Evolutionary conservation across 164 flowering plant species (phyloP), one percentile per base, ranked within the genome.

Genomic region (Vitis labrusca): DNA sequence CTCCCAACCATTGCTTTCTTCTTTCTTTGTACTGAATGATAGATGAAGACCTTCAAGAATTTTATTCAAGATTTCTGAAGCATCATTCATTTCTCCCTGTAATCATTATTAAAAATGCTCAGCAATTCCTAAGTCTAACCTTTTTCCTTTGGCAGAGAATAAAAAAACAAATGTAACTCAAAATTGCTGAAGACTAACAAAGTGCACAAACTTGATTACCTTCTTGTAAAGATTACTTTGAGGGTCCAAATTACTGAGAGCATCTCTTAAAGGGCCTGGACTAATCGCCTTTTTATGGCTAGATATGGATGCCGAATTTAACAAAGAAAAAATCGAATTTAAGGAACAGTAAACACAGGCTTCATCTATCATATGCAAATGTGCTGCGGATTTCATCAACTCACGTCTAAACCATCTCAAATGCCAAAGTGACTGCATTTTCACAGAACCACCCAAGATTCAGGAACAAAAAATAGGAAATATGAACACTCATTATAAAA

Each of bases 21-120:
- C 27, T 23, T 23, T 23, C 27, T 23, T 23, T 1, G 27, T 23
- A 23, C 27, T 23, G 27, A 23, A 23, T 23, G 27, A 23, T 23
- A 23, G 27, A 23, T 63, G 66, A 63, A 63, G 66, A 37, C 66
- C 48, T 10, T 63, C 53, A 11, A 63, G 29, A 47, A 47, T 47
- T 16, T 16, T 23, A 3, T 3, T 11, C 66, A 63, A 11, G 6
- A 63, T 19, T 63, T 63, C 53, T 6, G 53, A 48, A 17, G 53
- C 66, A 48, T 63, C 66, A 48, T 63, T 63, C 66, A 63, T 63
- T 19, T 63, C 23, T 8, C 53, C 66, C 66, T 63, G 66, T 10
- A 63, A 63, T 9, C 12, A 16, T 5, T 47, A 3, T 5, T 11
- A 63, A 10, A 8, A 19, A 23, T 17, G 12, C 12, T 10, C 30